Base-by-base conservation (phyloP, 169 alveolate species). In the Plasmodium inui region DNA sequence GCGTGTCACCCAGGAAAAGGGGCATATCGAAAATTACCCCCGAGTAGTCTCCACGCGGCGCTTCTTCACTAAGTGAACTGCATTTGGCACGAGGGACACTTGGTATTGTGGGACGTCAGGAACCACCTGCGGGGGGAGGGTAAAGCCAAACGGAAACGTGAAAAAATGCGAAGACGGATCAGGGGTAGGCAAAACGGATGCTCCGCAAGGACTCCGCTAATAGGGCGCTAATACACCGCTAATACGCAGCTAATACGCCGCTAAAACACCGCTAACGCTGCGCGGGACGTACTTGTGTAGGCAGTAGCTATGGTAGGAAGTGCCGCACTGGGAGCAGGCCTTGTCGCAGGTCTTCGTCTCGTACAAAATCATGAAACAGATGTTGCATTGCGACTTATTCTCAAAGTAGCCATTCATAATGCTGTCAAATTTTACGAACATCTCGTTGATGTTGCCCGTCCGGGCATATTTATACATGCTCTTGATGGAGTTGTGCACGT, bases 11-110 rank as follows among this genome's bases (percentile, higher is more conserved):
- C 9, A 2, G 22, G 22, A 12, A 0, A 14, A 12, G 1, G 61
- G 22, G 0, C 8, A 3, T 17, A 7, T 50, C 2, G 19, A 12
- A 50, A 50, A 17, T 17, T 50, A 12, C 26, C 22, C 2, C 61
- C 22, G 61, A 14, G 14, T 12, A 14, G 14, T 41, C 12, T 37
- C 39, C n/a, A 28, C 30, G 3, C 41, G 14, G 76, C 9, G n/a
- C n/a, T 28, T 6, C 19, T 41, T 14, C 83, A 79, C 6, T 39
- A 74, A 17, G 30, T 80, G 55, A 89, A 89, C 28, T 89, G 94
- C 76, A 89, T 81, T 80, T 89, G 94, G n/a, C 94, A 89, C 10
- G 94, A 89, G 1, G 94, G 94, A 44, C 94, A 89, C 57, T 89
- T 89, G 30, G 94, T 89, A 26, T 89, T 89, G 61, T 89, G 94